Evolutionary conservation across 768 basidiomycete genomes (phyloP).

Genomic region (Leccinum sublutescens): DNA sequence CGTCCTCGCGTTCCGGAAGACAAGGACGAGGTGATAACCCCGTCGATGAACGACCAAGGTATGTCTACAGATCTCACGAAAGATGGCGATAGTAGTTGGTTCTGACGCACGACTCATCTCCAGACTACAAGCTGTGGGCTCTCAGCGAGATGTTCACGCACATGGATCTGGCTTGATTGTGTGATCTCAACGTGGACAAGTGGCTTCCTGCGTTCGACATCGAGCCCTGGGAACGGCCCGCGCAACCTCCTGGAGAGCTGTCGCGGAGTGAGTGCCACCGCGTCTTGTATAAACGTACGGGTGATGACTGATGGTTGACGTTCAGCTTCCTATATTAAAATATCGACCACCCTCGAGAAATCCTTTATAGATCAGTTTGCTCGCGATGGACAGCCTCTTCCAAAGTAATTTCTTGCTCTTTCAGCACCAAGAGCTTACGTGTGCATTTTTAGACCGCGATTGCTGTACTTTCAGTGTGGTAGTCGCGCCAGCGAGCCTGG

Average conservation of each 20-base stretch:
- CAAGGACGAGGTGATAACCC: constrained; percentile 16
- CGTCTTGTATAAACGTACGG: neutral
- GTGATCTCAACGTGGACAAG: constrained; percentile 53
- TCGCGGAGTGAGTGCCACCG: constrained; percentile 36
- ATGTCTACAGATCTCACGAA: constrained; percentile 22
- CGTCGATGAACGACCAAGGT: constrained; percentile 38
- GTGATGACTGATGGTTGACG: constrained; percentile 7
- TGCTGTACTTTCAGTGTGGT: constrained; percentile 60
- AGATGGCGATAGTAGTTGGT: neutral
- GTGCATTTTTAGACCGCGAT: constrained; percentile 26
- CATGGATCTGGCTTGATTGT: constrained; percentile 63
- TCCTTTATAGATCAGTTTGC: constrained; percentile 39
- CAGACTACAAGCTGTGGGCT: constrained; percentile 52
- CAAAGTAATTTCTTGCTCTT: constrained; percentile 26
- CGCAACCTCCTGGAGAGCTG: constrained; percentile 39
- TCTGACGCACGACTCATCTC: neutral
- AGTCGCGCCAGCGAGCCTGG: constrained; percentile 37
- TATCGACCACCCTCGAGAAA: constrained; percentile 45
- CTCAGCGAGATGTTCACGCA: constrained; percentile 67
- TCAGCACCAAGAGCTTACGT: constrained; percentile 3
- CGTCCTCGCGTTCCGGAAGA: constrained; percentile 24
- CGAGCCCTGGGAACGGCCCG: constrained; percentile 36
- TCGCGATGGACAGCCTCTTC: constrained; percentile 30
- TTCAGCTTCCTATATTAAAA: constrained; percentile 48
- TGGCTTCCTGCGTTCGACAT: constrained; percentile 48